phyloP scores from a whole-genome alignment of 2,329 filamentous ascomycete genomes.

The Sporothrix globosa region DNA sequence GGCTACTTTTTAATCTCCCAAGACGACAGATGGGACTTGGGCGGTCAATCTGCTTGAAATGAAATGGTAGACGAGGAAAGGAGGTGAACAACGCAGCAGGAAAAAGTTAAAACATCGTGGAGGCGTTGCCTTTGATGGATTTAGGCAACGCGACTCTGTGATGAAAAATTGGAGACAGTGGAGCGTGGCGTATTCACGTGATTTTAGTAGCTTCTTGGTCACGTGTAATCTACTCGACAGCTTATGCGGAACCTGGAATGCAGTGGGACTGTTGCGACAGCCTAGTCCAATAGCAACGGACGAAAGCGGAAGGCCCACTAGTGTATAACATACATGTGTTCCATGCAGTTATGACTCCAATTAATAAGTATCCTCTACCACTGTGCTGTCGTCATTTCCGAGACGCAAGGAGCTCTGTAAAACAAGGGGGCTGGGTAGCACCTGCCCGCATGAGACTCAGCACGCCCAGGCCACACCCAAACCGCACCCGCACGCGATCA shows the following conservation, averaged over 20 bases:
- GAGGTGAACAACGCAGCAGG: neutral
- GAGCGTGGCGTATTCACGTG: neutral
- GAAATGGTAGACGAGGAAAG: neutral
- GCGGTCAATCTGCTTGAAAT: neutral
- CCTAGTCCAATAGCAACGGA: slow-evolving; percentile 6
- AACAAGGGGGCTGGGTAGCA: slow-evolving; percentile 32
- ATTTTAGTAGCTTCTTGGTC: no score
- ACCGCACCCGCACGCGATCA: slow-evolving; percentile 26
- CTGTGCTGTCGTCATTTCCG: neutral
- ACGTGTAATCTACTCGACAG: no score
- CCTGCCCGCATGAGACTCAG: slow-evolving; percentile 19
- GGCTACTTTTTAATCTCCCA: slow-evolving; percentile 26
- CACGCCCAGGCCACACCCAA: neutral
- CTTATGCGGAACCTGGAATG: neutral
- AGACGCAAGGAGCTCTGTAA: slow-evolving; percentile 28
- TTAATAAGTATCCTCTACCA: neutral
- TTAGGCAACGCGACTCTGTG: slow-evolving; percentile 25
- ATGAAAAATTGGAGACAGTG: slow-evolving; percentile 25
- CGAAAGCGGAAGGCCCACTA: neutral
- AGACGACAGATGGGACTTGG: neutral
- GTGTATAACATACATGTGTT: neutral
- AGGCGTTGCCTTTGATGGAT: slow-evolving; percentile 4
- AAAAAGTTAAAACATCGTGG: neutral
- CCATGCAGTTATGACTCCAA: neutral
- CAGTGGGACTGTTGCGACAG: neutral